phyloP scores from a whole-genome alignment of 176 grass and related monocot species.

The Puccinellia tenuiflora region DNA sequence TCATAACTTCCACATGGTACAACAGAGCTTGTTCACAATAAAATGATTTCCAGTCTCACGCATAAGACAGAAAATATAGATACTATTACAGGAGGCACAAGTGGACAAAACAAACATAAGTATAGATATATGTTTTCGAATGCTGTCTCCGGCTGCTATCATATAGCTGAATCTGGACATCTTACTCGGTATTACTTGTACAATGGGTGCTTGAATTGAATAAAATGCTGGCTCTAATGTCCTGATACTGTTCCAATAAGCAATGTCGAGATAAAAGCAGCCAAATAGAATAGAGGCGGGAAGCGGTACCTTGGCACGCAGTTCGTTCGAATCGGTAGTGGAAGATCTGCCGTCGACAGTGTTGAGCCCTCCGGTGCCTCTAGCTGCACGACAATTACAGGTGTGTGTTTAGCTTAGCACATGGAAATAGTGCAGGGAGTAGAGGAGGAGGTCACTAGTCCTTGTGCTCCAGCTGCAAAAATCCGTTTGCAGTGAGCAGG shows the following conservation, averaged over 20 bases:
- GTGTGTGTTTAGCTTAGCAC: background rate
- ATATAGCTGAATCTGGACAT: too few species aligned
- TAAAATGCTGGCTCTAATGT: too few species aligned
- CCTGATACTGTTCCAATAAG: background rate
- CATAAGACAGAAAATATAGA: background rate
- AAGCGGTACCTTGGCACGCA: slow-evolving; percentile 62
- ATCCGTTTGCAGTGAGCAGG: too few species aligned
- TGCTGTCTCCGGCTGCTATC: too few species aligned
- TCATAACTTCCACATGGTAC: background rate
- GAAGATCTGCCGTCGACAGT: slow-evolving; percentile 38
- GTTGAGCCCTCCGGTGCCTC: slow-evolving; percentile 42
- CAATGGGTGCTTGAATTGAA: too few species aligned
- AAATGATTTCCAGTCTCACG: background rate
- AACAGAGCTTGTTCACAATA: background rate
- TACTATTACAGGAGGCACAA: background rate
- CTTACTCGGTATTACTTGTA: too few species aligned
- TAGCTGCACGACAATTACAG: slow-evolving; percentile 40
- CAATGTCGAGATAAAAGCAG: slow-evolving; percentile 6
- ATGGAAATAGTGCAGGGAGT: background rate
- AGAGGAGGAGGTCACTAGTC: background rate
- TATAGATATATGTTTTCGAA: background rate
- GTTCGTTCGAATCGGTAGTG: slow-evolving; percentile 53
- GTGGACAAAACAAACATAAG: background rate
- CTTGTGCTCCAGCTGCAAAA: background rate
- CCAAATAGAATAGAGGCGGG: background rate